Conservation (phyloP, 2,329 filamentous ascomycete species). For the Trichoderma oligosporum region DNA sequence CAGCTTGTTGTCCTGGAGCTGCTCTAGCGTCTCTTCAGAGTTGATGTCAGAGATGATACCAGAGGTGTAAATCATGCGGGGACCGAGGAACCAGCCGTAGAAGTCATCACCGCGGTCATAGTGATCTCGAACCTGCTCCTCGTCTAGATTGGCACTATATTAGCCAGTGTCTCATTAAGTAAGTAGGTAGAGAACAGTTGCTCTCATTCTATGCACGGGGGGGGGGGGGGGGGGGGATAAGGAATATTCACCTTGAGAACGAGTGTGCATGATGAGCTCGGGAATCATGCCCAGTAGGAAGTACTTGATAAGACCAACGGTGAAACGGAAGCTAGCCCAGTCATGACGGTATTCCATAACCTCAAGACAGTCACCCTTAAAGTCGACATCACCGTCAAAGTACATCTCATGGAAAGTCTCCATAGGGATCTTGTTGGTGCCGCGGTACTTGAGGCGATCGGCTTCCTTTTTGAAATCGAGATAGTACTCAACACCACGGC, state of each 20-base stretch:
- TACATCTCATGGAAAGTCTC: conserved; percentile 98
- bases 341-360: conserved; percentile 92
- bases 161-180: too few relatives aligned
- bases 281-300: conserved; percentile 85
- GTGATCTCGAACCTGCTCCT: conserved; percentile 96
- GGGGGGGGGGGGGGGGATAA: neutral
- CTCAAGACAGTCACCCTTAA: conserved; percentile 90
- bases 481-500: conserved; percentile 86
- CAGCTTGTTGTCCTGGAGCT: conserved; percentile 97
- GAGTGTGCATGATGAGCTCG: conserved; percentile 88
- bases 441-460: conserved; percentile 64
- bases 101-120: conserved; percentile 98
- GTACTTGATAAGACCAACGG: conserved; percentile 77
- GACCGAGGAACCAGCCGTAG: conserved; percentile 97
- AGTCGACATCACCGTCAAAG: conserved; percentile 89
- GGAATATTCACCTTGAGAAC: conserved; percentile 61
- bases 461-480: conserved; percentile 71
- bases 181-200: too few relatives aligned
- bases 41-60: conserved; percentile 87
- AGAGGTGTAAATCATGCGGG: conserved; percentile 98
- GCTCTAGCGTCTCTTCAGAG: conserved; percentile 84
- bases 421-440: conserved; percentile 78
- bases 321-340: conserved; percentile 94
- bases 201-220: neutral
- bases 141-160: conserved; percentile 50